Conservation (phyloP, 169 alveolate genomes). For the Toxoplasma gondii region DNA sequence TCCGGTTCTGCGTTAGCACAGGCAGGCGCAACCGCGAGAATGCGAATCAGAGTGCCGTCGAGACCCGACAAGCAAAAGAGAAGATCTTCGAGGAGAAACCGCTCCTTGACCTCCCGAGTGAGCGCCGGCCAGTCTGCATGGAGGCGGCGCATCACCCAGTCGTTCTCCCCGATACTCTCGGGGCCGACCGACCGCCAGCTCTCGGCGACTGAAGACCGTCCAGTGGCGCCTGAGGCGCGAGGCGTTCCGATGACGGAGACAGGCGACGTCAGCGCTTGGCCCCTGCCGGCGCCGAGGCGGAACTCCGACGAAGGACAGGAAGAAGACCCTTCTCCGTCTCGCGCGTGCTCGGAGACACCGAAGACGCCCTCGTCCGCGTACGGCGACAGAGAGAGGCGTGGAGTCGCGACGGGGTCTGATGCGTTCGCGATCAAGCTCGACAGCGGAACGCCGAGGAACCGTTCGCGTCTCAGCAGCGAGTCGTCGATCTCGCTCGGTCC, state of each 20-base stretch:
- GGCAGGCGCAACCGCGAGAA: not conserved
- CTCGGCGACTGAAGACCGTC: not conserved
- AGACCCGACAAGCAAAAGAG: slow-evolving; percentile 20
- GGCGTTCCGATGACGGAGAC: not conserved
- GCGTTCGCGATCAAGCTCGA: not conserved
- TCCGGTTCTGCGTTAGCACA: not conserved
- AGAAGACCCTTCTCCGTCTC: not conserved
- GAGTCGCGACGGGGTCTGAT: not conserved
- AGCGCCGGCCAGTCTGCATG: not conserved
- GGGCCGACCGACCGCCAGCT: slow-evolving; percentile 20
- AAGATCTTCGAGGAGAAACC: slow-evolving; percentile 10
- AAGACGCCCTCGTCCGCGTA: not conserved
- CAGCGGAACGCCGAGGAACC: not conserved
- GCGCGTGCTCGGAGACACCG: not conserved
- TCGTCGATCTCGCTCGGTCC: slow-evolving; percentile 15
- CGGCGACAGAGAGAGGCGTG: not conserved
- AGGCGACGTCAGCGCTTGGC: not conserved
- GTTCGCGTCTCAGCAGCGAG: not conserved
- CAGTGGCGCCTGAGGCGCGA: not conserved
- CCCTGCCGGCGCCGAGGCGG: not conserved
- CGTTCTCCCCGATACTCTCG: not conserved
- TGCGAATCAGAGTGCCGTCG: slow-evolving; percentile 3
- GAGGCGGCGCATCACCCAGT: slow-evolving; percentile 23
- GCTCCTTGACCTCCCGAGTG: slow-evolving; percentile 21
- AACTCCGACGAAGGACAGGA: not conserved